Percentiles rank a stretch among this genome's conserved stretches.
Evolutionary conservation across 495 filamentous ascomycete genomes (phyloP).

Genomic region (Hypoxylon subgilvum): DNA sequence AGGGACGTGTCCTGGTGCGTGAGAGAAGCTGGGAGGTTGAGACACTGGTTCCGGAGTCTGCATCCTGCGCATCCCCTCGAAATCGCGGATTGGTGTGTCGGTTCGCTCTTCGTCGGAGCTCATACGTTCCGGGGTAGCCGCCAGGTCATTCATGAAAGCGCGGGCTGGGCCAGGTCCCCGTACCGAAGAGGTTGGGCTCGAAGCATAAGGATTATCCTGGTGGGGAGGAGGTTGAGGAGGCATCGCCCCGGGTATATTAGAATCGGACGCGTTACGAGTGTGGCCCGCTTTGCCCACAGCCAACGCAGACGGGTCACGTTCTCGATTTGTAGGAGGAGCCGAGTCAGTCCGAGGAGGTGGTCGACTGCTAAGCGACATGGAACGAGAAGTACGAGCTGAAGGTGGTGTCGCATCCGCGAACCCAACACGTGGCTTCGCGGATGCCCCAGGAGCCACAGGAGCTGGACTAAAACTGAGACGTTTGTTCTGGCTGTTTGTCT

Average conservation of each 20-base stretch:
- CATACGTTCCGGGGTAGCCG: conserved; percentile 58
- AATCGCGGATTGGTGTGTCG: conserved; percentile 44
- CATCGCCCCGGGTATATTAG: conserved; percentile 54
- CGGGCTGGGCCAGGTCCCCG: conserved; percentile 42
- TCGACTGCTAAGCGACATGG: conserved; percentile 51
- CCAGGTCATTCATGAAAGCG: conserved; percentile 47
- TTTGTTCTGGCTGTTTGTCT: conserved; percentile 65
- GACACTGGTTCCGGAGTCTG: conserved; percentile 75
- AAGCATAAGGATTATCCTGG: conserved; percentile 28
- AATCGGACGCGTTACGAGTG: conserved; percentile 48
- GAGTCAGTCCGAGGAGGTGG: conserved; percentile 53
- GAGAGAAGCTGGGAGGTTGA: conserved; percentile 76
- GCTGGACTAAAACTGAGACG: conserved; percentile 68
- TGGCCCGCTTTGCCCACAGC: conserved; percentile 39
- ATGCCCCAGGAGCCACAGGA: conserved; percentile 46
- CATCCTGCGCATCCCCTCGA: conserved; percentile 61
- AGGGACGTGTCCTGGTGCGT: conserved; percentile 71
- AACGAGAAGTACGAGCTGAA: conserved; percentile 62
- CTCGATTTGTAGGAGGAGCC: conserved; percentile 48
- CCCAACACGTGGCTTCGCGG: conserved; percentile 56
- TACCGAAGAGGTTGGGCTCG: conserved; percentile 20
- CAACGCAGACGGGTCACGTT: conserved; percentile 58
- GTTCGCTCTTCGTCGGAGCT: conserved; percentile 64
- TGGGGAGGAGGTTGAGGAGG: conserved; percentile 23
- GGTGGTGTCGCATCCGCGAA: conserved; percentile 66